Evolutionary conservation across 257 asterid species (phyloP).

Genomic region (Solanum tacnaense): DNA sequence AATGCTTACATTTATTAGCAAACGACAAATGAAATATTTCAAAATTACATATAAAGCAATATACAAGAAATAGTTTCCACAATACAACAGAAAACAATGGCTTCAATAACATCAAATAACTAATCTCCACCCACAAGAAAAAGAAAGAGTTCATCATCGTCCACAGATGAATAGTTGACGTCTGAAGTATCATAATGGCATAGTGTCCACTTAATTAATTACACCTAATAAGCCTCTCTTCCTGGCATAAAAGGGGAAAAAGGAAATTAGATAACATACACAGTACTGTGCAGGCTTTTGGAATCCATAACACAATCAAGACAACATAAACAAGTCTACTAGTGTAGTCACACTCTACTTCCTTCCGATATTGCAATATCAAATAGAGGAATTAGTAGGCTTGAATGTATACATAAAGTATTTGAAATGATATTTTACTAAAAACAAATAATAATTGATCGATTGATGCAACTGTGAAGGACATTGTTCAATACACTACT

Average conservation of each 20-base stretch:
- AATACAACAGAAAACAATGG: not conserved
- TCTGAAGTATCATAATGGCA: too few species aligned
- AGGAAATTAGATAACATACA: not conserved
- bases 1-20: not conserved
- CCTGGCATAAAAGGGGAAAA: not conserved
- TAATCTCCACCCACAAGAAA: not conserved
- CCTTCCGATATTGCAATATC: not conserved
- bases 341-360: not conserved
- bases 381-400: not conserved
- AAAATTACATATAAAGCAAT: not conserved
- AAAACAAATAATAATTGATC: too few species aligned
- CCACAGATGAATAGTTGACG: too few species aligned
- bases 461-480: too few species aligned
- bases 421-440: too few species aligned
- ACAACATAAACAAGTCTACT: not conserved
- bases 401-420: not conserved
- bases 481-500: too few species aligned
- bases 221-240: too few species aligned
- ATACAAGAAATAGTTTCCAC: not conserved
- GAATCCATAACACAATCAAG: not conserved
- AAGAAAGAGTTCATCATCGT: not conserved
- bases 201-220: too few species aligned
- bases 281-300: not conserved
- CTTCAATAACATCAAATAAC: not conserved
- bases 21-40: not conserved